phyloP scores from a whole-genome alignment of 257 asterid genomes.

The Primulina tabacum region DNA sequence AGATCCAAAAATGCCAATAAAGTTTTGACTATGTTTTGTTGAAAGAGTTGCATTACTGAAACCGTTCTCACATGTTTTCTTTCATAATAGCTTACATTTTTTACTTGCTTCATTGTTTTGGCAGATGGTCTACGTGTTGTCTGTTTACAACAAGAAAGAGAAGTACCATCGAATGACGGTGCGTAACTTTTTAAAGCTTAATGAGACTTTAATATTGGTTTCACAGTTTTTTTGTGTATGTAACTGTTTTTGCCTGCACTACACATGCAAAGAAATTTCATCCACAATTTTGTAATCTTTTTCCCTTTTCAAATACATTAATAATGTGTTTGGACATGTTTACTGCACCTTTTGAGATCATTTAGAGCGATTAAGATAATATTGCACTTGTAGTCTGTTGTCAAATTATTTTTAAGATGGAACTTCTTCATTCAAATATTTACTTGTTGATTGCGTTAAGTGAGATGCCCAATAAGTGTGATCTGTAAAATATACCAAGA shows the following conservation, averaged over 20 bases:
- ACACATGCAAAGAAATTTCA: neutral
- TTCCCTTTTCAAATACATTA: neutral
- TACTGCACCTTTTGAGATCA: neutral
- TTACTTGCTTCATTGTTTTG: conserved; percentile 27
- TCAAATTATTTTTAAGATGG: no score
- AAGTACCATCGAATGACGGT: conserved; percentile 66
- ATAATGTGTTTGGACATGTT: neutral
- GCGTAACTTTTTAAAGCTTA: conserved; percentile 24
- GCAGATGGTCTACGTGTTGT: conserved; percentile 91
- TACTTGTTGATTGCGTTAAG: no score
- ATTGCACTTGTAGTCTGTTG: no score
- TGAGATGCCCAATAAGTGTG: no score
- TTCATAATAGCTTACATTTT: conserved; percentile 16
- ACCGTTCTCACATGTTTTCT: conserved; percentile 17
- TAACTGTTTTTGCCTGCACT: conserved; percentile 5
- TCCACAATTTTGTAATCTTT: neutral
- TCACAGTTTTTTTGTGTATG: conserved; percentile 11
- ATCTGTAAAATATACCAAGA: no score
- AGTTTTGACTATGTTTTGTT: neutral
- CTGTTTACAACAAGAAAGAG: conserved; percentile 86
- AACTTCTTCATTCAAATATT: no score
- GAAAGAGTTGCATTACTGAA: neutral
- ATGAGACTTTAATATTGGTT: conserved; percentile 12
- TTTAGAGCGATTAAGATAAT: no score
- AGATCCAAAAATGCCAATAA: neutral